A percentile compares a stretch with the other conserved stretches of the same genome.
Conservation (phyloP, 129 eudicot genomes). For the Cynara cardunculus region DNA sequence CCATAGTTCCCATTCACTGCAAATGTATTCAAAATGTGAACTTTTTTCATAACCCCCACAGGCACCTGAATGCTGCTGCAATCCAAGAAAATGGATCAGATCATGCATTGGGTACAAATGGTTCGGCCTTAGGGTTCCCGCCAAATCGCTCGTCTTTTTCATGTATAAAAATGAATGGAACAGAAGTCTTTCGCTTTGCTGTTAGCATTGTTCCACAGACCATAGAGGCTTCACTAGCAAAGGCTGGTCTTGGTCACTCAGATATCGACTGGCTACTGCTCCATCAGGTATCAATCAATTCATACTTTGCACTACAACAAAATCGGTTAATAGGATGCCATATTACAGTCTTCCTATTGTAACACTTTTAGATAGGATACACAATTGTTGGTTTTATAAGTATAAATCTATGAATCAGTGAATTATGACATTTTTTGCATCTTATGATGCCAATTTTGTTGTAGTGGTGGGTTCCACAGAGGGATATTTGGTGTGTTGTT, state of each 20-base stretch:
- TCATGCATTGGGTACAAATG: constrained; percentile 49
- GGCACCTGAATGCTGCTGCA: constrained; percentile 78
- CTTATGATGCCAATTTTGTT: too few relatives aligned
- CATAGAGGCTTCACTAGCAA: constrained; percentile 63
- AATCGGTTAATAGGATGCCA: too few relatives aligned
- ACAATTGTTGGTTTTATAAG: too few relatives aligned
- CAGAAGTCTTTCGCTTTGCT: constrained; percentile 83
- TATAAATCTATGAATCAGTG: too few relatives aligned
- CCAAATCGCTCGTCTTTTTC: constrained; percentile 57
- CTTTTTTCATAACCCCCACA: constrained; percentile 16
- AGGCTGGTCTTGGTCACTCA: constrained; percentile 69
- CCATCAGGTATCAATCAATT: constrained; percentile 64
- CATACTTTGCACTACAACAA: neutral
- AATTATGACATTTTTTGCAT: too few relatives aligned
- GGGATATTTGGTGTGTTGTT: too few relatives aligned
- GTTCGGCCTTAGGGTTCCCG: constrained; percentile 55
- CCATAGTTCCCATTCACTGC: neutral
- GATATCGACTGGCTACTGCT: constrained; percentile 85
- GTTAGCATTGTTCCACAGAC: constrained; percentile 83
- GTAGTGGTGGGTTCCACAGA: too few relatives aligned
- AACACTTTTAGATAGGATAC: too few relatives aligned
- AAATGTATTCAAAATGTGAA: neutral
- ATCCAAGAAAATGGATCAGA: constrained; percentile 35
- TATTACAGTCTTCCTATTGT: neutral
- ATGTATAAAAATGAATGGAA: constrained; percentile 80